Percentiles rank a stretch among this genome's conserved stretches.
Evolutionary conservation across 2,329 filamentous ascomycete genomes (phyloP).

Genomic region (Hymenoscyphus albidus): DNA sequence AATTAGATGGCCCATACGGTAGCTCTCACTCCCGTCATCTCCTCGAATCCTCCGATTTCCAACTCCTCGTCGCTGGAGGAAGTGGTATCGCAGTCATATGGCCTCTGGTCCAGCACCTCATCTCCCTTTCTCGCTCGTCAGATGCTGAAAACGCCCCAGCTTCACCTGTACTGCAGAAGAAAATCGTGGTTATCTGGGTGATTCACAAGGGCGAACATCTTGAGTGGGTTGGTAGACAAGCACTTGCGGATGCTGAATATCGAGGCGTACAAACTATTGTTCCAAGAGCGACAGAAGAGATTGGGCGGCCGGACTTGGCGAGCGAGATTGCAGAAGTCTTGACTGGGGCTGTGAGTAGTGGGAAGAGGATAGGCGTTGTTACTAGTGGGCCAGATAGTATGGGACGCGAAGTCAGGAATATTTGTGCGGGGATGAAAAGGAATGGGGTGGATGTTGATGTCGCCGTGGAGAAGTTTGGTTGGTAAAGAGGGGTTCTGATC

Average conservation of each 20-base stretch:
- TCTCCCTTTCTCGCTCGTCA: constrained; percentile 22
- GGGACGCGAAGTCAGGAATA: constrained; percentile 57
- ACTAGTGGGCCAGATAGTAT: constrained; percentile 61
- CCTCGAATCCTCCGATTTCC: constrained; percentile 45
- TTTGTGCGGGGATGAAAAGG: constrained; percentile 47
- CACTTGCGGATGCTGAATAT: constrained; percentile 46
- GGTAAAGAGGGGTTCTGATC: constrained; percentile 39
- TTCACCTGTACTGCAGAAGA: constrained; percentile 28
- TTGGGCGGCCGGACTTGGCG: constrained; percentile 50
- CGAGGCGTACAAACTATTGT: constrained; percentile 50
- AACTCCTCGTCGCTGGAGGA: constrained; percentile 58
- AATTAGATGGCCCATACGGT: constrained; percentile 64
- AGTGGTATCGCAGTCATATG: constrained; percentile 63
- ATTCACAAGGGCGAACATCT: constrained; percentile 50
- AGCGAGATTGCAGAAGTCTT: constrained; percentile 40
- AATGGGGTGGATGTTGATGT: constrained; percentile 49
- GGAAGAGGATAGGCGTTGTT: constrained; percentile 46
- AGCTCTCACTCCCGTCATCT: constrained; percentile 52
- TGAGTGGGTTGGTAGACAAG: constrained; percentile 49
- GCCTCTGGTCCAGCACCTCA: constrained; percentile 53
- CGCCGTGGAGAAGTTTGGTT: constrained; percentile 65
- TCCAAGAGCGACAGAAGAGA: constrained; percentile 50
- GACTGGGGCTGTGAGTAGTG: constrained; percentile 28
- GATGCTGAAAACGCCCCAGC: constrained; percentile 24
- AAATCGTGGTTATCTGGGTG: constrained; percentile 56